These are phyloP conservation scores for Inosperma sp. DNA, from an alignment of 768 basidiomycete species.

Conservation along the genomic window DNA sequence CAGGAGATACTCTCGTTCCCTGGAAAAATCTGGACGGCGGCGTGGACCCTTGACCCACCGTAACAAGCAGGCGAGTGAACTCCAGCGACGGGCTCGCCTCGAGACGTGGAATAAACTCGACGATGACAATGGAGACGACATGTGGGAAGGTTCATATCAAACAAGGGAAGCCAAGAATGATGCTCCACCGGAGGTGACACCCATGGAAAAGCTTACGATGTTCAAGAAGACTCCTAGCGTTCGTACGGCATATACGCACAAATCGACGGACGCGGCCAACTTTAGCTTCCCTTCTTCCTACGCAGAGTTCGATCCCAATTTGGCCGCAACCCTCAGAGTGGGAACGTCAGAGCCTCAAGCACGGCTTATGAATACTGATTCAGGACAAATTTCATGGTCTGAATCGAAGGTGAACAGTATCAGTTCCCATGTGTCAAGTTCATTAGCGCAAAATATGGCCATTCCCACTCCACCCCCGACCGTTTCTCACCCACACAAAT, in stretches of 20 bases:
- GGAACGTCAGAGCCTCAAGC: constrained; percentile 38
- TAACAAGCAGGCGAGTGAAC: constrained; percentile 38
- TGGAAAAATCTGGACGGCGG: constrained; percentile 27
- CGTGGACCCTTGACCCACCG: constrained; percentile 30
- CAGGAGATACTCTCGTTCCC: constrained; percentile 43
- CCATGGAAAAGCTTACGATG: constrained; percentile 62
- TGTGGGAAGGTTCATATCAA: constrained; percentile 42
- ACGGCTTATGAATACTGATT: constrained; percentile 42
- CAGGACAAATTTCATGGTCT: constrained; percentile 44
- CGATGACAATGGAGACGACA: constrained; percentile 39
- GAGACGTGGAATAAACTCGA: constrained; percentile 58
- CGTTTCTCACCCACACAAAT: constrained; percentile 47
- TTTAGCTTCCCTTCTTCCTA: constrained; percentile 46
- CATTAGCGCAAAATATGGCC: constrained; percentile 46
- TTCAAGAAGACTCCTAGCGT: constrained; percentile 61
- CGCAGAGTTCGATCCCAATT: constrained; percentile 53
- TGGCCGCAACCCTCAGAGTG: constrained; percentile 49
- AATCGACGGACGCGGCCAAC: constrained; percentile 39
- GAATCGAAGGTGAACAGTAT: constrained; percentile 20
- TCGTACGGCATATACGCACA: constrained; percentile 47
- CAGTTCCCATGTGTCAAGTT: constrained; percentile 39
- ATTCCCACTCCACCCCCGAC: constrained; percentile 61
- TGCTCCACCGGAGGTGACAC: constrained; percentile 30
- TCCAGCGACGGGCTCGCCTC: constrained; percentile 41
- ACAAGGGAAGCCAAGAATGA: constrained; percentile 28